Evolutionary conservation across 1,284 basidiomycete genomes (phyloP).

Genomic region (Stereum hirsutum): DNA sequence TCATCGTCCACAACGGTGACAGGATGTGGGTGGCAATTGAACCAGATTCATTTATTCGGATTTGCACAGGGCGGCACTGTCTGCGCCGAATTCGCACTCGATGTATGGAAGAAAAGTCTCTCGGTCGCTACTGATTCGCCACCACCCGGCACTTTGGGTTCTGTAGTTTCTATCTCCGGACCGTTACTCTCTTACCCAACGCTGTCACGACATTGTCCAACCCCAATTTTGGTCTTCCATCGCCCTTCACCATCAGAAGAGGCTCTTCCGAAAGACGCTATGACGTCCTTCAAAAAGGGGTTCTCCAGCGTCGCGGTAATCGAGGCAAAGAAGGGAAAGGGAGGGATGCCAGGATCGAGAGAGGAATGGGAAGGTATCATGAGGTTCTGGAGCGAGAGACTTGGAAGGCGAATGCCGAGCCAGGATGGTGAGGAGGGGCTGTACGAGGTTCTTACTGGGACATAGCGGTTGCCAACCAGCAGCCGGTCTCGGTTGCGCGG

Average conservation of each 20-base stretch:
- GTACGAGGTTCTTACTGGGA: slow-evolving; percentile 61
- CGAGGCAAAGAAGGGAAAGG: slow-evolving; percentile 24
- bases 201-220: slow-evolving; percentile 36
- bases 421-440: slow-evolving; percentile 53
- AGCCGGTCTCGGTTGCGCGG: too few species aligned
- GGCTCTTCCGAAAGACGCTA: slow-evolving; percentile 31
- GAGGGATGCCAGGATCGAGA: slow-evolving; percentile 68
- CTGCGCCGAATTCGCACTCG: slow-evolving; percentile 59
- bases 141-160: slow-evolving; percentile 49
- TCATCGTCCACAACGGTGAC: too few species aligned
- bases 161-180: slow-evolving; percentile 62
- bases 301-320: slow-evolving; percentile 44
- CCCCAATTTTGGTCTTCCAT: slow-evolving; percentile 58
- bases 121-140: slow-evolving; percentile 11
- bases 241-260: slow-evolving; percentile 38
- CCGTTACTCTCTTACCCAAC: slow-evolving; percentile 73
- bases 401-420: slow-evolving; percentile 38
- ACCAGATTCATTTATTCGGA: slow-evolving; percentile 78
- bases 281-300: slow-evolving; percentile 48
- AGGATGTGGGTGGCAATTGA: slow-evolving; percentile 56
- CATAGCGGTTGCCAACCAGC: too few species aligned
- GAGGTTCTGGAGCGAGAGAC: slow-evolving; percentile 75
- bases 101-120: slow-evolving; percentile 24
- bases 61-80: slow-evolving; percentile 86
- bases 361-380: slow-evolving; percentile 80